A percentile compares a stretch with the other conserved stretches of the same genome.
Conservation (phyloP, 2,329 filamentous ascomycete species). For the Talaromyces atroroseus region DNA sequence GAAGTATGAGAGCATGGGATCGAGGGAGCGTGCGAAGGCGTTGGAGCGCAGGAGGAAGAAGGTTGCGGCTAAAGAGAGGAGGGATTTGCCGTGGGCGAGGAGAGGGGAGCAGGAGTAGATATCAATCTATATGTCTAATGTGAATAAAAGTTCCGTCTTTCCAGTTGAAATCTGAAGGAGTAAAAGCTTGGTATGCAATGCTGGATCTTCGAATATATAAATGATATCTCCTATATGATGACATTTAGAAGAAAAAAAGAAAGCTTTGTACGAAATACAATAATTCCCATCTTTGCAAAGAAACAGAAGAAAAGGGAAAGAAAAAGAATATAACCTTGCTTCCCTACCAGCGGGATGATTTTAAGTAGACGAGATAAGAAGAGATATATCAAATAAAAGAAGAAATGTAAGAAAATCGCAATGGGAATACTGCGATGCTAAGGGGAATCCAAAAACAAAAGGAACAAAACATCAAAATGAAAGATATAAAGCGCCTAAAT, state of each 20-base stretch:
- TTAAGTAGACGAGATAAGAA: not conserved
- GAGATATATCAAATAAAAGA: not conserved
- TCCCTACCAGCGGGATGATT: slow-evolving; percentile 6
- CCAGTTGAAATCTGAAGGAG: too few relatives aligned
- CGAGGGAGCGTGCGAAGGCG: slow-evolving; percentile 73
- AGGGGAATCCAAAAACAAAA: slow-evolving; percentile 11
- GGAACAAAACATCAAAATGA: slow-evolving; percentile 1
- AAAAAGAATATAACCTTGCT: not conserved
- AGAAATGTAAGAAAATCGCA: slow-evolving; percentile 13
- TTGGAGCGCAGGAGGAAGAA: slow-evolving; percentile 90
- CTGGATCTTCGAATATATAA: not conserved
- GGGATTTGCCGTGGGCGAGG: slow-evolving; percentile 58
- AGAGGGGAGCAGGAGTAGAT: slow-evolving; percentile 24
- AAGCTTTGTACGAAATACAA: slow-evolving; percentile 7
- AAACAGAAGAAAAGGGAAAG: slow-evolving; percentile 3
- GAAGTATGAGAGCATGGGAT: slow-evolving; percentile 76
- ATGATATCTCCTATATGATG: not conserved
- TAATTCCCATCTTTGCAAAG: slow-evolving; percentile 5
- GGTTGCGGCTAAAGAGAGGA: slow-evolving; percentile 78
- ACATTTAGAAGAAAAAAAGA: not conserved
- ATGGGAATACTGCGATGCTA: slow-evolving; percentile 13
- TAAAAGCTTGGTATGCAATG: not conserved
- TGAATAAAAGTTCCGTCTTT: not conserved
- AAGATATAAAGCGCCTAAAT: slow-evolving; percentile 8
- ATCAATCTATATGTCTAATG: not conserved